phyloP scores from a whole-genome alignment of 2,329 filamentous ascomycete species.

The Aspergillus sp. region DNA sequence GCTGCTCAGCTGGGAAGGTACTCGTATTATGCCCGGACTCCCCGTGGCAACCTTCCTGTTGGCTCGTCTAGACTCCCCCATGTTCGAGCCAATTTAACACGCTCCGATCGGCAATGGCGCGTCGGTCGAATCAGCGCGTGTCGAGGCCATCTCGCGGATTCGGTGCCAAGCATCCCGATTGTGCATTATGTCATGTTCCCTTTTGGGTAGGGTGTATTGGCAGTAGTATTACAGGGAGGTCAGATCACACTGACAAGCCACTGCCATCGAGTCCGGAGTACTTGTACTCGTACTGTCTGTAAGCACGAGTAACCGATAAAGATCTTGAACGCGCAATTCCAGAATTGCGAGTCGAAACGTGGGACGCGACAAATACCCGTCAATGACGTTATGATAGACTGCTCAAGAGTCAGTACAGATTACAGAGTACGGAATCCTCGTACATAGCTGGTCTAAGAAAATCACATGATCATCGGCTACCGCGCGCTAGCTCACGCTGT shows the following conservation, averaged over 20 bases:
- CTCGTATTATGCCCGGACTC: neutral
- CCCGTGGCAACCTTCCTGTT: neutral
- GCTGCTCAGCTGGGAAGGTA: no score
- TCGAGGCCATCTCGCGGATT: slow-evolving; percentile 15
- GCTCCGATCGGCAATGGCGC: slow-evolving; percentile 21
- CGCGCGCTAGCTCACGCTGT: no score
- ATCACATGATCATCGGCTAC: neutral
- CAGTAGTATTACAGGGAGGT: no score
- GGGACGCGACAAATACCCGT: slow-evolving; percentile 23
- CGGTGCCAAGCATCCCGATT: slow-evolving; percentile 16
- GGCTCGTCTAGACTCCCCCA: neutral
- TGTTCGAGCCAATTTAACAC: slow-evolving; percentile 5
- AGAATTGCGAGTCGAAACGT: slow-evolving; percentile 21
- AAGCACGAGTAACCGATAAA: neutral
- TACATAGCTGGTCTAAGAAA: neutral
- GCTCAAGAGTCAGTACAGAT: neutral
- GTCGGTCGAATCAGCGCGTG: slow-evolving; percentile 24
- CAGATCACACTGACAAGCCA: no score
- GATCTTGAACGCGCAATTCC: slow-evolving; percentile 5
- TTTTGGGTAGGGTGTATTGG: no score
- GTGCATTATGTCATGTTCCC: slow-evolving; percentile 12
- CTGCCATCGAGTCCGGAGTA: neutral
- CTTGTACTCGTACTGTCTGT: neutral
- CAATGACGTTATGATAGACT: slow-evolving; percentile 22
- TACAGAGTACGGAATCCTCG: no score